These are phyloP conservation scores for Ganoderma lingzhi DNA, from an alignment of 1,284 basidiomycete genomes.

Conservation along the genomic window DNA sequence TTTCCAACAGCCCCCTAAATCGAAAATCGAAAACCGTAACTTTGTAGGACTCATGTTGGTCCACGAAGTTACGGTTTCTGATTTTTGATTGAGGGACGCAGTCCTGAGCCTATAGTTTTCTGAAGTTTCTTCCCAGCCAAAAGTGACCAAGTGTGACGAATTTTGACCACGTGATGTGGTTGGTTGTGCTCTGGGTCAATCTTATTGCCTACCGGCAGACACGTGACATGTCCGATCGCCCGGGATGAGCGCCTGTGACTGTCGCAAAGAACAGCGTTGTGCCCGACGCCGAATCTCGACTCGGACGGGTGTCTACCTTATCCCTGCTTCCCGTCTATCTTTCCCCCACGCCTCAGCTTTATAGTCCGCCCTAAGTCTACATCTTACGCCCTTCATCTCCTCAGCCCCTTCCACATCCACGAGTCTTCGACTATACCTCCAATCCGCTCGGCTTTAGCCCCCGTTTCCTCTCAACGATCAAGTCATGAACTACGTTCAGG, in stretches of 20 bases:
- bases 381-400: not conserved
- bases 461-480: not conserved
- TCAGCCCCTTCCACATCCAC: not conserved
- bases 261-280: not conserved
- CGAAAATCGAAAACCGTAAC: too few relatives aligned
- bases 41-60: too few relatives aligned
- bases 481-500: conserved; percentile 76
- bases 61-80: too few relatives aligned
- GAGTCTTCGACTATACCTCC: not conserved
- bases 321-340: not conserved
- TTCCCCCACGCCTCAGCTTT: not conserved
- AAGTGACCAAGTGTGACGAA: too few relatives aligned
- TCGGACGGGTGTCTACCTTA: too few relatives aligned
- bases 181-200: too few relatives aligned
- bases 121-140: too few relatives aligned
- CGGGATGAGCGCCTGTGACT: conserved; percentile 16
- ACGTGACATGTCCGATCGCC: conserved; percentile 17
- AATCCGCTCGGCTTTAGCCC: conserved; percentile 12
- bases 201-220: conserved; percentile 6
- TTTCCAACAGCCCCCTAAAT: too few relatives aligned
- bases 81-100: too few relatives aligned
- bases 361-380: not conserved
- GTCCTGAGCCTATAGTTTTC: too few relatives aligned
- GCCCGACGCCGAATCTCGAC: not conserved
- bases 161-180: too few relatives aligned